Conservation (phyloP, 1,284 basidiomycete species). For the Irpex rosettiformis region DNA sequence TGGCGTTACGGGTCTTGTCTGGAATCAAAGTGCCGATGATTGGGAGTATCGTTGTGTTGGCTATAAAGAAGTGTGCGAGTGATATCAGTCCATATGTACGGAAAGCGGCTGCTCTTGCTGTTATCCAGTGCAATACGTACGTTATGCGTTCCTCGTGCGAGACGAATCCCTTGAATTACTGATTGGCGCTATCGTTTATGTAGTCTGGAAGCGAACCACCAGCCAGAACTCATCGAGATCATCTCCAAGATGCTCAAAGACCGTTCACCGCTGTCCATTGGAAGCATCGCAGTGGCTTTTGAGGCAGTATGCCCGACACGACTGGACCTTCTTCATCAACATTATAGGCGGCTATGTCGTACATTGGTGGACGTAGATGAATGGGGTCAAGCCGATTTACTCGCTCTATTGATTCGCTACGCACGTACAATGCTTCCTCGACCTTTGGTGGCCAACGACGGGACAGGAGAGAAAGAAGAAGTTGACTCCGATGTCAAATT, state of each 20-base stretch:
- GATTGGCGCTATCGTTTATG: constrained; percentile 7
- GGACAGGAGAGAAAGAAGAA: constrained; percentile 37
- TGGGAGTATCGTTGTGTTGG: constrained; percentile 81
- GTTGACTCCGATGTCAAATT: constrained; percentile 77
- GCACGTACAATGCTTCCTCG: constrained; percentile 81
- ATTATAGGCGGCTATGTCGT: constrained; percentile 84
- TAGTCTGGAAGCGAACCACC: constrained; percentile 74
- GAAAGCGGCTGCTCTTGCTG: constrained; percentile 86
- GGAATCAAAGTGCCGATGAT: constrained; percentile 90
- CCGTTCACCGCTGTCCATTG: constrained; percentile 85
- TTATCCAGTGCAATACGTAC: constrained; percentile 84
- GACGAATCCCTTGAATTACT: too few species aligned
- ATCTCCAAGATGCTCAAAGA: constrained; percentile 78
- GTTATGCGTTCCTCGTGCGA: too few species aligned
- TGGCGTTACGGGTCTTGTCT: constrained; percentile 92
- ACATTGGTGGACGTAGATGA: constrained; percentile 90
- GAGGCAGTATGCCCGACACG: constrained; percentile 79
- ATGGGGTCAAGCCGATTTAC: constrained; percentile 88
- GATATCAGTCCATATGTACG: constrained; percentile 94
- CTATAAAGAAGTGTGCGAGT: constrained; percentile 87
- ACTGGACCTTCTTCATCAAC: constrained; percentile 84
- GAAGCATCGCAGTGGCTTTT: constrained; percentile 85
- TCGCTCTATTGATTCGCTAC: constrained; percentile 82
- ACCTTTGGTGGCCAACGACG: constrained; percentile 38
- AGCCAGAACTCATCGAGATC: constrained; percentile 70